phyloP scores from a whole-genome alignment of 345 rosid species.

The Punica granatum region DNA sequence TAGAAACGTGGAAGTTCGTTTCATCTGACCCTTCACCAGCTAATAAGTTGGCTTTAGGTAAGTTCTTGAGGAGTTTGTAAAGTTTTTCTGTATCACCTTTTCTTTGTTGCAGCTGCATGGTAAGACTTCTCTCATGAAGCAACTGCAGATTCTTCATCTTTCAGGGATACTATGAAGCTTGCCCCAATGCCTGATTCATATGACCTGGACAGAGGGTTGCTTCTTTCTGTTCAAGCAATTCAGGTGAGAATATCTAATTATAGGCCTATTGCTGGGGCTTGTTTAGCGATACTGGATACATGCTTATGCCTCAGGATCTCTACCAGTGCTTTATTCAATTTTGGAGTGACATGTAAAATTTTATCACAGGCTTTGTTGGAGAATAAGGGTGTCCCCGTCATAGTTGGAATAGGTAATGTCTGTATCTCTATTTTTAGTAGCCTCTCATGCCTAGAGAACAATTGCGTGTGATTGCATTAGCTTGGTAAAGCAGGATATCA shows the following conservation, averaged over 20 bases:
- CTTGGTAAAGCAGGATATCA: not conserved
- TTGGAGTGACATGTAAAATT: not conserved
- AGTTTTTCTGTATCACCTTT: not conserved
- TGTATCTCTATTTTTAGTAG: not conserved
- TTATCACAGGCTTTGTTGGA: conserved; percentile 79
- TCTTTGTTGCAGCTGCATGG: conserved; percentile 18
- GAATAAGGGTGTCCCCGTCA: conserved; percentile 76
- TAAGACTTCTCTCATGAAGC: conserved; percentile 89
- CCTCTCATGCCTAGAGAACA: not conserved
- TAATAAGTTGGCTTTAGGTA: conserved; percentile 53
- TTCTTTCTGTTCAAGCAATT: conserved; percentile 98
- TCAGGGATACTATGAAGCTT: conserved; percentile 84
- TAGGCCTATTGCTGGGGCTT: conserved; percentile 8
- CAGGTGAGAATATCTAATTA: conserved; percentile 48
- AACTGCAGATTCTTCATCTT: conserved; percentile 91
- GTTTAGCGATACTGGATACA: too few species aligned
- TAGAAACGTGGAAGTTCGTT: conserved; percentile 69
- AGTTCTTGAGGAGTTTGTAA: conserved; percentile 10
- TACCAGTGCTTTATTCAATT: not conserved
- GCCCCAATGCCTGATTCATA: conserved; percentile 96
- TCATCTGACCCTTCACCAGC: conserved; percentile 47
- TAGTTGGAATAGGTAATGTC: conserved; percentile 90
- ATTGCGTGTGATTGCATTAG: not conserved
- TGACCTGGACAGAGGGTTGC: conserved; percentile 94
- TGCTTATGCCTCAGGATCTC: not conserved